A percentile compares a stretch with the other conserved stretches of the same genome.
Evolutionary conservation across 1,139 yeast genomes (phyloP).

Genomic region (Ogataea hybrid): DNA sequence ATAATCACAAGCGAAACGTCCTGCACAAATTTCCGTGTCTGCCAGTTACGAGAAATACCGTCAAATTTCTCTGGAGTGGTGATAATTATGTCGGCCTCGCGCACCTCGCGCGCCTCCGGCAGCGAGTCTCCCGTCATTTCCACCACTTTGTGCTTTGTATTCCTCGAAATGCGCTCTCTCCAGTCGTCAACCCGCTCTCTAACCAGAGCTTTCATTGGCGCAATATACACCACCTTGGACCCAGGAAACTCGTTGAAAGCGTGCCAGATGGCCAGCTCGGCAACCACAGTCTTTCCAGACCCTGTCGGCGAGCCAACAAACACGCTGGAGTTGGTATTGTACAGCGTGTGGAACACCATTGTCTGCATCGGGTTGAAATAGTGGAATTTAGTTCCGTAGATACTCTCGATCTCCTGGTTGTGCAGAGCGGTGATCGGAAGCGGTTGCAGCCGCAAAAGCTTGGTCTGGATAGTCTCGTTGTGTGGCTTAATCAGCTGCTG

Average conservation of each 20-base stretch:
- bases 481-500: conserved; percentile 88
- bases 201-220: conserved; percentile 98
- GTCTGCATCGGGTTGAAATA: conserved; percentile 99
- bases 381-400: conserved; percentile 65
- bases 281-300: conserved; percentile 96
- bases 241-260: conserved; percentile 81
- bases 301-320: conserved; percentile 99
- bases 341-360: conserved; percentile 89
- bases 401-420: conserved; percentile 60
- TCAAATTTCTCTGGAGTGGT: conserved; percentile 99
- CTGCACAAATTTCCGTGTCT: conserved; percentile 89
- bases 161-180: conserved; percentile 63
- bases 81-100: conserved; percentile 86
- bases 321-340: conserved; percentile 73
- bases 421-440: conserved; percentile 82
- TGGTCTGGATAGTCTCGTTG: conserved; percentile 82
- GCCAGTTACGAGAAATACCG: conserved; percentile 99
- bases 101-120: conserved; percentile 85
- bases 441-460: conserved; percentile 77
- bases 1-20: conserved; percentile 87
- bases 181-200: conserved; percentile 97
- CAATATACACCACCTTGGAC: conserved; percentile 88
- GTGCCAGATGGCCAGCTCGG: conserved; percentile 96
- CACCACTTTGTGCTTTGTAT: conserved; percentile 68
- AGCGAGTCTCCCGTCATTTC: conserved; percentile 96